Evolutionary conservation across 139 green algal species (phyloP), one percentile per base, ranked within the genome.

Genomic region (Chlorella vulgaris): DNA sequence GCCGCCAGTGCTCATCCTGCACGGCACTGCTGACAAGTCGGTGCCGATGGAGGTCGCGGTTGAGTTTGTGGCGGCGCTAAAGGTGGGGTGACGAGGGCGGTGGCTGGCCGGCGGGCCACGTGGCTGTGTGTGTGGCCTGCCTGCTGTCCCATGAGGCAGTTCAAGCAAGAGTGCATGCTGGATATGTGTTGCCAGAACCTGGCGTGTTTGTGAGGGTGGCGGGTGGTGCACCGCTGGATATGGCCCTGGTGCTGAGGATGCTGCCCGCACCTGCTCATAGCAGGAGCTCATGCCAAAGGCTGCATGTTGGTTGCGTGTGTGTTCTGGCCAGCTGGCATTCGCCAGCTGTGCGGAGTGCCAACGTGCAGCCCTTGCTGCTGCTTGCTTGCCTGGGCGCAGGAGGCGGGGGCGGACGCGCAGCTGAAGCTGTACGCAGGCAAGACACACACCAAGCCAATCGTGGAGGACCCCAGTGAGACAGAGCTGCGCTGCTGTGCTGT

Each of bases 11-110:
- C 66, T 95, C 61, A 87, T 98, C 58, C 84, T 98, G 71, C 94
- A 98, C 75, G 94, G 94, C 53, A 95, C 89, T 0, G 51, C 76
- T 2, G 94, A 98, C 83, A 92, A 93, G 69, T 91, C 86, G 4
- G 92, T 95, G 36, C 94, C 92, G 0, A 78, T 88, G n/a, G 83
- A 86, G 47, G 88, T 92, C 78, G 90, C 86, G 26, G 69, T 82
- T 58, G 76, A 89, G 61, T 91, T 96, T 35, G 38, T 74, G 53
- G 73, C 86, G 50, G 89, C 90, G 39, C 86, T 96, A 24, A 65
- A 89, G 82, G 90, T 88, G 79, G 1, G 82, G 38, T 66, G 0
- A 31, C 18, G n/a, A 39, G 24, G 18, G n/a, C 15, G 3, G 36
- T 65, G 47, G 38, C 50, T 68, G 5, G 18, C 7, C 58, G 31